Evolutionary conservation across 306 rosid species (phyloP), one percentile per base, ranked within the genome.

Genomic region (Casuarina equisetifolia): DNA sequence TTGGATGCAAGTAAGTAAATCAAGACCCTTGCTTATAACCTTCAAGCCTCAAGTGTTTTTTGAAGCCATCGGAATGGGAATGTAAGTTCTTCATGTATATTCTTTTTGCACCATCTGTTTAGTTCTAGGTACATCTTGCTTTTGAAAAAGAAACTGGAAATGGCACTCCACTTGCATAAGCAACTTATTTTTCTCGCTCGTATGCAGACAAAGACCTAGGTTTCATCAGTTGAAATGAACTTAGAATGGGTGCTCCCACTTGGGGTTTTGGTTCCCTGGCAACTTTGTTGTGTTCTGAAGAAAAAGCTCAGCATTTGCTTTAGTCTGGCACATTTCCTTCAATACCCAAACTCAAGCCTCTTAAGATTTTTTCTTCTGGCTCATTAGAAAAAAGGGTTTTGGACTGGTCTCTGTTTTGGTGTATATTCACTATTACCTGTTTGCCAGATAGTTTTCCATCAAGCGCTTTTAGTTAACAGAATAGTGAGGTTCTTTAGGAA

Each of bases 1-100:
- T 7, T 67, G 71, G 71, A 67, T 67, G 71, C 50, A 42, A 42
- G 71, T 67, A 42, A 67, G 71, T 43, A 67, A 42, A 35, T 67
- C 71, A 67, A 67, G 71, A 42, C 50, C 71, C 50, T 67, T 67
- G 71, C 44, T 67, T 42, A 8, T 67, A 67, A 67, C n/a, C 15
- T 19, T 42, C 17, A 67, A 8, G 71, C 71, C 50, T 11, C 48
- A 42, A 67, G 71, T 42, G n/a, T 67, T 67, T 67, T 16, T 42
- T 17, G 50, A 40, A n/a, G 71, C 71, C n/a, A 42, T 17, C 8
- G 50, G 71, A 32, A 67, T 67, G 71, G 71, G 71, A 67, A 42
- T 67, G 71, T 67, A 25, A 67, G 71, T 67, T 67, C 71, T 67
- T 17, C 71, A 12, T 67, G 42, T 3, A 17, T 42, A 38, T 63